Evolutionary conservation across 352 stramenopile genomes (phyloP).

Genomic region (Pythium utonaiense): DNA sequence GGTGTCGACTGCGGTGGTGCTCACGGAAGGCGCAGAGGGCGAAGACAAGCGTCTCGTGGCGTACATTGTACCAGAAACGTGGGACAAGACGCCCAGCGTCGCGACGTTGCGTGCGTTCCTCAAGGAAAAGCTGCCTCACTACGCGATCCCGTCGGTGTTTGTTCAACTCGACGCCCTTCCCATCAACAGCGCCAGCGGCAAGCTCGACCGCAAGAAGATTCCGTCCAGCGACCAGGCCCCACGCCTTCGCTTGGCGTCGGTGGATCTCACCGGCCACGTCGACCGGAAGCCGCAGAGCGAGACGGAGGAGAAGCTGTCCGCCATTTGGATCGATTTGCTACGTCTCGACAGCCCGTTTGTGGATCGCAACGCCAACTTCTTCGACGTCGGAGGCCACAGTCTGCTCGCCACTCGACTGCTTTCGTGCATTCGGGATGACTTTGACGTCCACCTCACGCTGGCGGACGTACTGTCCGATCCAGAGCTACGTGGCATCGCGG

Average conservation of each 20-base stretch:
- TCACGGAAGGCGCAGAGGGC: conserved; percentile 82
- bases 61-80: conserved; percentile 86
- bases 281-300: conserved; percentile 48
- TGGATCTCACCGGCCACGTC: conserved; percentile 56
- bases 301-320: conserved; percentile 55
- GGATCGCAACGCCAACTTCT: conserved; percentile 69
- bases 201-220: conserved; percentile 89
- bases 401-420: conserved; percentile 70
- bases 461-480: conserved; percentile 69
- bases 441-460: conserved; percentile 65
- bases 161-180: conserved; percentile 80
- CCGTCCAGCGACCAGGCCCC: conserved; percentile 61
- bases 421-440: conserved; percentile 62
- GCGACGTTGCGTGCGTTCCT: conserved; percentile 64
- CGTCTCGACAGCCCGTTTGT: conserved; percentile 53
- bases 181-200: conserved; percentile 86
- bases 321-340: conserved; percentile 66
- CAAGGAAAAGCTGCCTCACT: conserved; percentile 76
- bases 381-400: conserved; percentile 80
- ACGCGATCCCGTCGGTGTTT: conserved; percentile 79
- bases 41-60: conserved; percentile 91
- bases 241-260: conserved; percentile 64
- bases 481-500: conserved; percentile 51
- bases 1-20: conserved; percentile 86
- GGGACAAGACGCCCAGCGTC: conserved; percentile 58